Percentiles rank a stretch among this genome's conserved stretches.
Conservation (phyloP, 164 flowering plant species). For the Kingdonia uniflora region DNA sequence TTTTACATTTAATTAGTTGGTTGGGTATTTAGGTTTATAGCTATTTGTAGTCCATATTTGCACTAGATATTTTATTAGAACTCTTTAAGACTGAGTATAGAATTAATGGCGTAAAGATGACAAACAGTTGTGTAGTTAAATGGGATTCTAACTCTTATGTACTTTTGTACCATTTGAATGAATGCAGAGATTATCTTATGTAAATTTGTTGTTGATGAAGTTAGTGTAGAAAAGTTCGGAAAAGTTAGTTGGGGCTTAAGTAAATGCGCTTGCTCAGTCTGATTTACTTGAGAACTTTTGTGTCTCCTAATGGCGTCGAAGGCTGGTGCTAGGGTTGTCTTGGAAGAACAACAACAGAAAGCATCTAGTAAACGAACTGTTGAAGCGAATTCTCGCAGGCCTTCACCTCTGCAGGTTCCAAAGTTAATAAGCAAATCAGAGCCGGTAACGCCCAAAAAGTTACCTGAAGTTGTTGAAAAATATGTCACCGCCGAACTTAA, state of each 20-base stretch:
- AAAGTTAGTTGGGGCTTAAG: slow-evolving; percentile 10
- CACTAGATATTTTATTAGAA: background rate
- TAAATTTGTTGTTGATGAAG: slow-evolving; percentile 9
- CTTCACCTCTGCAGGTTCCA: slow-evolving; percentile 25
- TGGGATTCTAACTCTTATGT: background rate
- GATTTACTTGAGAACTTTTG: slow-evolving; percentile 2
- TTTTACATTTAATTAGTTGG: too few species aligned
- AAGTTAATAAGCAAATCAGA: slow-evolving; percentile 28
- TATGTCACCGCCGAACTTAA: slow-evolving; percentile 14
- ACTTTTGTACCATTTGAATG: background rate
- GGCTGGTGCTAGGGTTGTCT: slow-evolving; percentile 15
- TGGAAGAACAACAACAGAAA: slow-evolving; percentile 19
- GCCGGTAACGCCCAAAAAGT: slow-evolving; percentile 18
- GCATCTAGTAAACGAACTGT: slow-evolving; percentile 13
- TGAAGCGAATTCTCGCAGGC: slow-evolving; percentile 20
- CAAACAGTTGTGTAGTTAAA: background rate
- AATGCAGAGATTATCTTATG: slow-evolving; percentile 3
- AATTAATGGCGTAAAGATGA: background rate
- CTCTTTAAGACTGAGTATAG: background rate
- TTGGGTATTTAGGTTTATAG: too few species aligned
- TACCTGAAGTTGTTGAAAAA: slow-evolving; percentile 15
- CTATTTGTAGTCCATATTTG: background rate
- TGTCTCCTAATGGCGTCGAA: slow-evolving; percentile 39
- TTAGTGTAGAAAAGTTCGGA: slow-evolving; percentile 8
- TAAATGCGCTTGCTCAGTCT: slow-evolving; percentile 17